Evolutionary conservation across 352 stramenopile species (phyloP), one percentile per base, ranked within the genome.

Genomic region (Salisapilia sapeloensis): DNA sequence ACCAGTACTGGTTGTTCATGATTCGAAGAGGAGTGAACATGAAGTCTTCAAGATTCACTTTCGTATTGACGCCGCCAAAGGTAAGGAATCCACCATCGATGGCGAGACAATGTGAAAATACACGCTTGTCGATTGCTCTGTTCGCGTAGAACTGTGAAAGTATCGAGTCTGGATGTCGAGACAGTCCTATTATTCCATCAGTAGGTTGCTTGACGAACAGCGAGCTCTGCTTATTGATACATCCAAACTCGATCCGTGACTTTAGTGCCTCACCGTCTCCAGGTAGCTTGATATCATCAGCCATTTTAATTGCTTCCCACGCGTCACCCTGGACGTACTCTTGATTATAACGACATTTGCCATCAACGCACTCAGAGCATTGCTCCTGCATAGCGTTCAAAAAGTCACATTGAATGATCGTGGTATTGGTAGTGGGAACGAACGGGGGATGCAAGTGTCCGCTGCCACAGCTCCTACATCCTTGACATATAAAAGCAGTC

Each of bases 111-210:
- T 98, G 61, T 20, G 79, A 78, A 56, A 98, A 98, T 14, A 86
- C 65, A 13, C 87, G 65, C 16, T 70, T 61, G 11, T 57, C 58
- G 4, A 93, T 96, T 11, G 79, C 75, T 1, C 75, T 56, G 11
- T 75, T 38, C 4, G 61, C 40, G 43, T 85, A 83, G 40, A 97
- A 85, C 63, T 97, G 90, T 38, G 89, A 75, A 37, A 80, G 72
- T 19, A 97, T 69, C 23, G 89, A 90, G 38, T 91, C 60, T n/a
- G 70, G 53, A 35, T 94, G 66, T 14, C 52, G 56, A 2, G 70
- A 96, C 60, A 98, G 93, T 28, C 82, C 93, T 86, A 98, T 97
- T 45, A 98, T 98, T 7, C 93, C 93, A 55, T 97, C 86, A 15
- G 90, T 93, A 6, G 87, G 50, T 51, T 97, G 85, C 12, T 72